A percentile compares a stretch with the other conserved stretches of the same genome.
Conservation (phyloP, 139 green algal species). For the Chlorella sp. region DNA sequence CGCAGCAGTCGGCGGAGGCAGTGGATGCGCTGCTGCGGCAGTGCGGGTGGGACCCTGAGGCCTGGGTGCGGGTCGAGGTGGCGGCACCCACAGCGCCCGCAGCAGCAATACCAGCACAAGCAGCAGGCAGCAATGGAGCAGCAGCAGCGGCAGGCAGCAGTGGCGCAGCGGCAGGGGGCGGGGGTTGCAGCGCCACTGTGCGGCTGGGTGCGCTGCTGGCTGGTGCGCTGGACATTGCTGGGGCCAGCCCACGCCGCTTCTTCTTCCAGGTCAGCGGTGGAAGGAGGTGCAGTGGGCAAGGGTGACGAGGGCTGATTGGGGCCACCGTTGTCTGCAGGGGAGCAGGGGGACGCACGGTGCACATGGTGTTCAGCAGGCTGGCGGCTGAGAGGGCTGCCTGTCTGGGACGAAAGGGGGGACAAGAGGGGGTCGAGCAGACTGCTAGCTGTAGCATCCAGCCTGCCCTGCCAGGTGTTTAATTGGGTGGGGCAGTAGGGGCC, state of each 20-base stretch:
- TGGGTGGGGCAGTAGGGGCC: no score
- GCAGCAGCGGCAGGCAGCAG: constrained; percentile 5
- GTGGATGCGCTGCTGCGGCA: constrained; percentile 59
- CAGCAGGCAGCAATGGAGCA: background rate
- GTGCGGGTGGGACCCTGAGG: constrained; percentile 55
- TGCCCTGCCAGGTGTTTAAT: no score
- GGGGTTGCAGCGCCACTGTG: constrained; percentile 21
- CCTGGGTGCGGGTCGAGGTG: constrained; percentile 57
- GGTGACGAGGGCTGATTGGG: background rate
- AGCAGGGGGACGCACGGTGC: background rate
- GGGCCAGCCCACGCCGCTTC: constrained; percentile 80
- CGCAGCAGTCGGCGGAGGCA: constrained; percentile 46
- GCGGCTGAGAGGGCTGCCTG: no score
- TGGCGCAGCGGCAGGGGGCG: background rate
- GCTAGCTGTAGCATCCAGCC: no score
- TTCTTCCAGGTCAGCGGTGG: constrained; percentile 84
- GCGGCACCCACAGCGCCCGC: background rate
- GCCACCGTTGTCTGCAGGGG: background rate
- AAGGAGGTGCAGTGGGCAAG: background rate
- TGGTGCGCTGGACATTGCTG: constrained; percentile 84
- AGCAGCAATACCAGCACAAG: background rate
- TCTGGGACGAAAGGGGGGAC: no score
- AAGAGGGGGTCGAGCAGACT: no score
- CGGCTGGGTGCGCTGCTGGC: constrained; percentile 57
- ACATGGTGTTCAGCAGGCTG: background rate